Conservation (phyloP, 2,329 filamentous ascomycete species). For the Aspergillus calidoustus region DNA sequence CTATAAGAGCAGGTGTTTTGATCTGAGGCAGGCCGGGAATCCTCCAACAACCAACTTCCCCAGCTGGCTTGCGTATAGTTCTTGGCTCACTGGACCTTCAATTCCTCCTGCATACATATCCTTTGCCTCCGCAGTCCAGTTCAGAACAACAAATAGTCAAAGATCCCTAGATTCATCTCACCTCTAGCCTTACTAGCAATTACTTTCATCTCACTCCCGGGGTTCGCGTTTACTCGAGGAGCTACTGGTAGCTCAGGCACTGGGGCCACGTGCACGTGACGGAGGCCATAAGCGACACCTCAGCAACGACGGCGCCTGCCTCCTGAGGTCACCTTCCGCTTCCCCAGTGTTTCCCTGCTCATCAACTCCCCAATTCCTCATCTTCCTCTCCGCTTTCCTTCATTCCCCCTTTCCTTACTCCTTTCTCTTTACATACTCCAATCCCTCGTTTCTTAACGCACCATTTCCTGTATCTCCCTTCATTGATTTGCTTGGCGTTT, state of each 20-base stretch:
- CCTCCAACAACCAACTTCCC: neutral
- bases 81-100: neutral
- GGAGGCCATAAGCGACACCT: conserved; percentile 44
- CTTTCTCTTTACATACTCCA: conserved; percentile 22
- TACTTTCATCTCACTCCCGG: neutral
- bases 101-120: neutral
- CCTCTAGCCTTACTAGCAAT: neutral
- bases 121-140: neutral
- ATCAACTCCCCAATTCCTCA: conserved; percentile 24
- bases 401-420: conserved; percentile 20
- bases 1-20: neutral
- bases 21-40: neutral
- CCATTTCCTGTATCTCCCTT: conserved; percentile 27
- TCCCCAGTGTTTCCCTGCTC: conserved; percentile 32
- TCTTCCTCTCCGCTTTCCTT: conserved; percentile 16
- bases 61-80: neutral
- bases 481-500: conserved; percentile 44
- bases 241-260: conserved; percentile 17
- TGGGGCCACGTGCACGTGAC: conserved; percentile 39
- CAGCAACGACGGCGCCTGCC: conserved; percentile 44
- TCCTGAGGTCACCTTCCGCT: conserved; percentile 48
- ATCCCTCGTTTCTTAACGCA: conserved; percentile 25
- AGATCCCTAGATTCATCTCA: neutral
- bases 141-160: neutral
- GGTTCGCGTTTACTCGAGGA: conserved; percentile 11